Evolutionary conservation across 202 grass and related monocot genomes (phyloP), one percentile per base, ranked within the genome.

Genomic region (Carex sylvatica): DNA sequence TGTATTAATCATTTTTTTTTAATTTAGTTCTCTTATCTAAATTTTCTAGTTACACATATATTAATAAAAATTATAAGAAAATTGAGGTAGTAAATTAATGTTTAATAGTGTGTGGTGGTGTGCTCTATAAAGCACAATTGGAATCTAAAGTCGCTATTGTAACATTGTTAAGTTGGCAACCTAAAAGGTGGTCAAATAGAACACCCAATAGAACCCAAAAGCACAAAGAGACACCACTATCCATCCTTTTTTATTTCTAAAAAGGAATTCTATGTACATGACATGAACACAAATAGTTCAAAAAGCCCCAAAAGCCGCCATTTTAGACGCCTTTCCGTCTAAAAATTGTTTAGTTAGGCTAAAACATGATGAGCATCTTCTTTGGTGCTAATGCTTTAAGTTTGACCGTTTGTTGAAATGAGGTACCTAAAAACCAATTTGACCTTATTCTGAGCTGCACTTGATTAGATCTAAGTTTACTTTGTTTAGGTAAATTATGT

Each of bases 171-270:
- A 52, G 58, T 36, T 58, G 52, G 26, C 52, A 31, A 58, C 28
- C 51, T 35, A 35, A 76, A 55, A 76, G 49, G 58, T 15, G 22
- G 52, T 76, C 72, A 75, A 75, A 75, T 33, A 30, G 30, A 20
- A 36, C 20, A 54, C 51, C 62, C 79, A 81, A 67, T 81, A 65
- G 63, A 81, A 81, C 38, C 67, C 0, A 82, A 82, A 82, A 68
- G 62, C 62, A 82, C 40, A 82, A 82, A 82, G 60, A 28, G 62
- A 82, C 63, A 49, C 44, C 24, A 82, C 79, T 24, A 66, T 47
- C 14, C 12, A 28, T 52, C 23, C 44, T 40, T 11, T 18, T 74
- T 74, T 62, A 20, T 42, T 60, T 28, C 5, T 54, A 77, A 36
- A 77, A 58, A 59, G 10, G 9, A 76, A 16, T 49, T 62, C 6